Evolutionary conservation across 352 stramenopile genomes (phyloP).

Genomic region (Chrysophaeum taylorii): DNA sequence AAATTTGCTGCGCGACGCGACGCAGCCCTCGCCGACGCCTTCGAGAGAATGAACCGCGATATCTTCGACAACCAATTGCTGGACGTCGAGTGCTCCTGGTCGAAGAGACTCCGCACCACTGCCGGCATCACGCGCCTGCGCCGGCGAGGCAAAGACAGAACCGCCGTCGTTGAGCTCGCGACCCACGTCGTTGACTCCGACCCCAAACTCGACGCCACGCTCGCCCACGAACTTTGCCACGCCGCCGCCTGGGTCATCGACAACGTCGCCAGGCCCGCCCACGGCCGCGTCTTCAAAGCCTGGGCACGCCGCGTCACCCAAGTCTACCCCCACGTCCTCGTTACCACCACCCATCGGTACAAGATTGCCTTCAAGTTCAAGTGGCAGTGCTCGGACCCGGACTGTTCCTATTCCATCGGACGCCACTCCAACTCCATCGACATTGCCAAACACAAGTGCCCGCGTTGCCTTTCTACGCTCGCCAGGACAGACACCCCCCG

Average conservation of each 20-base stretch:
- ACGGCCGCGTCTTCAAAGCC: slow-evolving; percentile 54
- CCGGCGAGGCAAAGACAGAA: slow-evolving; percentile 13
- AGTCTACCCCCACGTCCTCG: slow-evolving; percentile 36
- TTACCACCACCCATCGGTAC: slow-evolving; percentile 58
- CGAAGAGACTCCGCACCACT: slow-evolving; percentile 45
- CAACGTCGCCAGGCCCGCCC: slow-evolving; percentile 42
- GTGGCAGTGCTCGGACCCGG: slow-evolving; percentile 25
- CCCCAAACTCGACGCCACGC: slow-evolving; percentile 42
- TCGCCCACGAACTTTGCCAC: slow-evolving; percentile 63
- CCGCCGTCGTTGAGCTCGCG: slow-evolving; percentile 45
- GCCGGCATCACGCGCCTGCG: slow-evolving; percentile 43
- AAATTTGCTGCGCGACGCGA: too few species aligned
- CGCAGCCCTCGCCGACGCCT: background rate
- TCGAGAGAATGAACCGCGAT: background rate
- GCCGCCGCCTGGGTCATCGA: slow-evolving; percentile 59
- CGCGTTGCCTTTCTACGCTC: too few species aligned
- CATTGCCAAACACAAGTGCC: background rate
- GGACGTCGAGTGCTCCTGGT: slow-evolving; percentile 29
- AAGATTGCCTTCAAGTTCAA: slow-evolving; percentile 53
- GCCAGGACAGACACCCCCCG: too few species aligned
- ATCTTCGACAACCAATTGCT: background rate
- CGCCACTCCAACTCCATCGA: slow-evolving; percentile 28
- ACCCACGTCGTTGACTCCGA: slow-evolving; percentile 51
- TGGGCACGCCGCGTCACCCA: slow-evolving; percentile 45
- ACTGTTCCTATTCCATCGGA: slow-evolving; percentile 13